Conservation (phyloP, 1,139 yeast genomes). For the Nematodospora anomalae region DNA sequence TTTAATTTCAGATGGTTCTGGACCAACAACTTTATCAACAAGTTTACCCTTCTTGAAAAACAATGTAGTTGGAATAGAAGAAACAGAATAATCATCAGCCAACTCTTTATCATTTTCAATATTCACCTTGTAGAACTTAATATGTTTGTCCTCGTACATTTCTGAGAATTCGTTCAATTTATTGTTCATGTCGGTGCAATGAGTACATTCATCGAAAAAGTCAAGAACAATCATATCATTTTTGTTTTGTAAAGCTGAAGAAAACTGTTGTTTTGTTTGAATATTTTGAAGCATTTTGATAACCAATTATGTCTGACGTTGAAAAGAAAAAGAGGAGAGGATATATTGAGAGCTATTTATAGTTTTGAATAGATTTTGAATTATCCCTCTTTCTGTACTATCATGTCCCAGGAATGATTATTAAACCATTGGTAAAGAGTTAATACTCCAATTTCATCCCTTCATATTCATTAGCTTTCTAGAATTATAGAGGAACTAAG, state of each 20-base stretch:
- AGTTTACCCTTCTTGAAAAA: conserved; percentile 71
- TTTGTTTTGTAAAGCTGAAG: conserved; percentile 12
- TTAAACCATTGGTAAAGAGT: too few species aligned
- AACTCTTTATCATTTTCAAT: conserved; percentile 16
- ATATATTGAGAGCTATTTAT: too few species aligned
- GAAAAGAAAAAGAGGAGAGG: background rate
- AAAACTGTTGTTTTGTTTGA: conserved; percentile 14
- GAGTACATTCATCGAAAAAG: conserved; percentile 16
- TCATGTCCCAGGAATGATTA: too few species aligned
- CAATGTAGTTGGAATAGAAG: conserved; percentile 57
- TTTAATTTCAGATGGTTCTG: conserved; percentile 50
- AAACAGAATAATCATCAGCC: conserved; percentile 44
- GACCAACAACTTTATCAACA: conserved; percentile 74
- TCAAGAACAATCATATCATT: conserved; percentile 16
- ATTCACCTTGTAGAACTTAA: conserved; percentile 15
- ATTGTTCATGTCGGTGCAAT: conserved; percentile 15
- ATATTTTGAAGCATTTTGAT: conserved; percentile 14
- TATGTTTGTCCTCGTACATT: conserved; percentile 10
- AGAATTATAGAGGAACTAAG: too few species aligned
- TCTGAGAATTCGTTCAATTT: conserved; percentile 14
- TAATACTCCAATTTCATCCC: too few species aligned
- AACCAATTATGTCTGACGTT: background rate
- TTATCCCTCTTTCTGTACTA: background rate
- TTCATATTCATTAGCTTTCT: too few species aligned
- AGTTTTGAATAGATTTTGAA: too few species aligned